Evolutionary conservation across 768 basidiomycete species (phyloP), one percentile per base, ranked within the genome.

Genomic region (Kockovaella imperatae): DNA sequence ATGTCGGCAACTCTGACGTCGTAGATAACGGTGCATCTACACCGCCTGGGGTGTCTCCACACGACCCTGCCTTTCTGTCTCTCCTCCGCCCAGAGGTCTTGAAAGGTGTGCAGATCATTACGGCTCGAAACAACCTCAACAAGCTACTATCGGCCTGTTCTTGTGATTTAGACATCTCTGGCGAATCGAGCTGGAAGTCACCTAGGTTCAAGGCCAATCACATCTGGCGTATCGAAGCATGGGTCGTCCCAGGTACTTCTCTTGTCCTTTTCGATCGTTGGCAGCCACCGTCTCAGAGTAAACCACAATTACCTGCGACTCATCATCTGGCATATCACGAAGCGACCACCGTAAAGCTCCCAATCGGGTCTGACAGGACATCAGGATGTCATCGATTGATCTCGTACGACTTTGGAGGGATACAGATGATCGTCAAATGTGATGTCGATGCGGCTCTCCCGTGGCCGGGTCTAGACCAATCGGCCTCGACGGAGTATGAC

Each of bases 401-500:
- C 36, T 7, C 11, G 36, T 38, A 38, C 21, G 10, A 10, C 18
- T 38, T 38, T 20, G 36, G 36, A 11, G 36, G 36, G 7, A 10
- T 38, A 20, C 14, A 20, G 8, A 38, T 38, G 36, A 10, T 38
- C 10, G 36, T 38, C 10, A 38, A 38, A 20, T 11, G 36, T 38
- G 36, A 38, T 38, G 36, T 38, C 14, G 36, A 38, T 38, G 36
- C 36, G 36, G 36, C 36, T 8, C 8, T 38, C 18, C 36, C 36
- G 18, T 38, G 36, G 36, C 14, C 14, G 7, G 36, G 36, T 13
- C 8, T 38, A 8, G 18, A 14, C 8, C 36, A 8, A n/a, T n/a
- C n/a, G n/a, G n/a, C n/a, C n/a, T n/a, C n/a, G n/a, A n/a, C n/a
- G 10, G 36, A 38, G 10, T 8, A 20, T 20, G 10, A 38, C 8